A percentile compares a stretch with the other conserved stretches of the same genome.
These are phyloP conservation scores for Fraxinus excelsior DNA, from an alignment of 257 asterid species.

Conservation along the genomic window DNA sequence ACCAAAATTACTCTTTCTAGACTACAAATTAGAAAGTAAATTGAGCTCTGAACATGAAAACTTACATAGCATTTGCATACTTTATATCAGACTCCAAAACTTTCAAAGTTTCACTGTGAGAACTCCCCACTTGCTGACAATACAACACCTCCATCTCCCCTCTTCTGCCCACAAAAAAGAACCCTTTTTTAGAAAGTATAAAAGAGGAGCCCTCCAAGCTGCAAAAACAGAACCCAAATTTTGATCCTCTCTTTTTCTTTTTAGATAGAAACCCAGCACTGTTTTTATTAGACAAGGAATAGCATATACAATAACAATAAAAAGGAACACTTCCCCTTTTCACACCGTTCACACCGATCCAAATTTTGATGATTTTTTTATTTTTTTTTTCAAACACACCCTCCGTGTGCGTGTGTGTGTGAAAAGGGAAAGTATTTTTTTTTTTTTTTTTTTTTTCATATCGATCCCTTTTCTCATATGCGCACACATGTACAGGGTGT, in stretches of 20 bases:
- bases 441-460: too few relatives aligned
- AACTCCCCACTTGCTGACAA: slow-evolving; percentile 64
- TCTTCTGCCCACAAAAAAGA: slow-evolving; percentile 23
- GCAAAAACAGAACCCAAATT: not conserved
- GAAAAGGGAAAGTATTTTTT: too few relatives aligned
- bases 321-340: too few relatives aligned
- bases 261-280: too few relatives aligned
- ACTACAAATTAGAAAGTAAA: not conserved
- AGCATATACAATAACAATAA: too few relatives aligned
- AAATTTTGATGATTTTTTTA: too few relatives aligned
- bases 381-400: too few relatives aligned
- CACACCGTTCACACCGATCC: too few relatives aligned
- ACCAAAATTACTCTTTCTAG: not conserved
- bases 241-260: not conserved
- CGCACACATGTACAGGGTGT: too few relatives aligned
- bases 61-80: slow-evolving; percentile 87
- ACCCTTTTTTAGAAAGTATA: slow-evolving; percentile 15
- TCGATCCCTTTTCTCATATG: too few relatives aligned
- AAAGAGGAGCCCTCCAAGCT: not conserved
- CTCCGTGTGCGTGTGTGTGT: too few relatives aligned
- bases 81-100: slow-evolving; percentile 79
- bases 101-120: slow-evolving; percentile 69
- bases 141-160: slow-evolving; percentile 63
- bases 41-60: slow-evolving; percentile 17
- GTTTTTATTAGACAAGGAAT: too few relatives aligned